phyloP scores from a whole-genome alignment of 1,284 basidiomycete genomes.

The Austroboletus niveus region DNA sequence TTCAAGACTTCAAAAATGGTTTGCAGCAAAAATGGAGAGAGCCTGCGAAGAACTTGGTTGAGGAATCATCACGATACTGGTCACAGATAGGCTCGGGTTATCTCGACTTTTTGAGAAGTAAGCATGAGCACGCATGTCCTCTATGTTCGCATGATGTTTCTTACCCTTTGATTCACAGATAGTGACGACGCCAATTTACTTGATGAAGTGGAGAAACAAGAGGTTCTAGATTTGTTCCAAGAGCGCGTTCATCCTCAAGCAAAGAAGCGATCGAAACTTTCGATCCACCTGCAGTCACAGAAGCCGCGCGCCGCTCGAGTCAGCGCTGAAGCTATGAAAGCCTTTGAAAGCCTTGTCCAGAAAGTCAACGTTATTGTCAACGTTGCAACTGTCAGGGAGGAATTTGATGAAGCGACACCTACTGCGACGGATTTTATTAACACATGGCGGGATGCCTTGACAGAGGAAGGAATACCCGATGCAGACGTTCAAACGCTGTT shows the following conservation, averaged over 20 bases:
- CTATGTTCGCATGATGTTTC: background rate
- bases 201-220: slow-evolving; percentile 62
- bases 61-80: slow-evolving; percentile 69
- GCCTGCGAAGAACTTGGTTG: slow-evolving; percentile 70
- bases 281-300: slow-evolving; percentile 77
- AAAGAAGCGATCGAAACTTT: slow-evolving; percentile 70
- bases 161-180: slow-evolving; percentile 12
- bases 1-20: slow-evolving; percentile 62
- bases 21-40: slow-evolving; percentile 66
- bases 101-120: slow-evolving; percentile 65
- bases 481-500: slow-evolving; percentile 50
- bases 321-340: slow-evolving; percentile 63
- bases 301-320: slow-evolving; percentile 60
- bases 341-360: slow-evolving; percentile 58
- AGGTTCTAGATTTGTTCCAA: slow-evolving; percentile 77
- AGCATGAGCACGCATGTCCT: slow-evolving; percentile 29
- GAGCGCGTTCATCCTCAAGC: slow-evolving; percentile 72
- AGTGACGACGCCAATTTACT: slow-evolving; percentile 23
- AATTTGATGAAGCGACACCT: slow-evolving; percentile 45
- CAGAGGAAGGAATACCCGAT: slow-evolving; percentile 38
- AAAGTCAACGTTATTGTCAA: slow-evolving; percentile 53
- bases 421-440: slow-evolving; percentile 49
- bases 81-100: slow-evolving; percentile 68
- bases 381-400: slow-evolving; percentile 43
- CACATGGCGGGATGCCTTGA: slow-evolving; percentile 58